phyloP scores from a whole-genome alignment of 179 eudicot genomes.

The Vitellaria paradoxa region DNA sequence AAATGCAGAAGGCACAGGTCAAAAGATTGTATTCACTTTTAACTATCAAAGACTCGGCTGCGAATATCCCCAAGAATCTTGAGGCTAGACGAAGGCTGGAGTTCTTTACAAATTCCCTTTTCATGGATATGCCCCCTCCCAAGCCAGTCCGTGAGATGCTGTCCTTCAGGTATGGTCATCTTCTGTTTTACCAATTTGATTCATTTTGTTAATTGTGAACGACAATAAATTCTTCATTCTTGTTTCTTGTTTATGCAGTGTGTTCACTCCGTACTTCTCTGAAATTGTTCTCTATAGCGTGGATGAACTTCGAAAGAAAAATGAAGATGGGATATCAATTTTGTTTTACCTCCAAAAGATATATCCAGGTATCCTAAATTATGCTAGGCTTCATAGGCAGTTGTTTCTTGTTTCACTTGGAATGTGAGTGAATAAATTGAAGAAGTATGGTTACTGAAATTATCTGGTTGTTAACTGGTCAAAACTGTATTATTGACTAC shows the following conservation, averaged over 20 bases:
- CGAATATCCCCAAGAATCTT: constrained; percentile 76
- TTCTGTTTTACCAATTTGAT: not conserved
- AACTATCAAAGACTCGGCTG: constrained; percentile 91
- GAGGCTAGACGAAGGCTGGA: constrained; percentile 89
- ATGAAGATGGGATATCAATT: constrained; percentile 95
- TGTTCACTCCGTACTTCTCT: constrained; percentile 94
- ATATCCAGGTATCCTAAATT: constrained; percentile 69
- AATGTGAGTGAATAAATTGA: not conserved
- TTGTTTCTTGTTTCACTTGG: not conserved
- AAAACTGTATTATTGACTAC: not conserved
- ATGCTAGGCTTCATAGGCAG: not conserved
- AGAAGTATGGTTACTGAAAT: not conserved
- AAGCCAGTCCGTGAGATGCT: constrained; percentile 88
- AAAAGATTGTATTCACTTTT: constrained; percentile 79
- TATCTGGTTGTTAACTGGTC: not conserved
- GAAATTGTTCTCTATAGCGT: constrained; percentile 90
- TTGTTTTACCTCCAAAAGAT: constrained; percentile 97
- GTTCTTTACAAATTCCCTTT: constrained; percentile 91
- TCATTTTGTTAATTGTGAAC: not conserved
- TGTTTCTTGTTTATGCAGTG: constrained; percentile 51
- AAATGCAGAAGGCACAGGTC: constrained; percentile 71
- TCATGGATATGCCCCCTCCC: constrained; percentile 85
- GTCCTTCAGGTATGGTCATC: constrained; percentile 66
- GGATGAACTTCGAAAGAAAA: constrained; percentile 74
- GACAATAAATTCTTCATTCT: not conserved